Conservation (phyloP, 768 basidiomycete species). For the Termitomyces sp. region DNA sequence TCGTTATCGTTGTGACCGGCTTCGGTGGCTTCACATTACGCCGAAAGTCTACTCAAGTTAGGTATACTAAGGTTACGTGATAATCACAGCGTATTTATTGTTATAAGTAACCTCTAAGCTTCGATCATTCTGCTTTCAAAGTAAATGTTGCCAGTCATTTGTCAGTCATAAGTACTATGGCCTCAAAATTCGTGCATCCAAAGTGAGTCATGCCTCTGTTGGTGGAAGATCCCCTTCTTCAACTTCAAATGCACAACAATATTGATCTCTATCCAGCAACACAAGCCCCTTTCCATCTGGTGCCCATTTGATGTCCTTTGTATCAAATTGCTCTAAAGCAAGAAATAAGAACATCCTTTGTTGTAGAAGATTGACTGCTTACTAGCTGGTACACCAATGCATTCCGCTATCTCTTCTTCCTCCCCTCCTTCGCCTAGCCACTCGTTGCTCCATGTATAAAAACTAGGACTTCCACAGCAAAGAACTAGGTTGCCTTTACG, state of each 20-base stretch:
- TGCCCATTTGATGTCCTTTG: conserved; percentile 69
- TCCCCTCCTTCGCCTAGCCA: conserved; percentile 56
- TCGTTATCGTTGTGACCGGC: background rate
- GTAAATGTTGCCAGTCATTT: background rate
- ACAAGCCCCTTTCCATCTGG: conserved; percentile 83
- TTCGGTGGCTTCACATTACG: background rate
- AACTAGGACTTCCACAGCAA: conserved; percentile 60
- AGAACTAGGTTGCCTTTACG: conserved; percentile 65
- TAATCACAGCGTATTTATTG: background rate
- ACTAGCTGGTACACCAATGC: conserved; percentile 86
- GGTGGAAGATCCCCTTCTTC: conserved; percentile 27
- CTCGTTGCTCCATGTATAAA: conserved; percentile 83
- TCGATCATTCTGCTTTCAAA: background rate
- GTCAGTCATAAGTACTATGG: background rate
- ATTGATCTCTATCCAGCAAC: conserved; percentile 69
- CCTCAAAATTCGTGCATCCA: background rate
- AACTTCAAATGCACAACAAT: conserved; percentile 85
- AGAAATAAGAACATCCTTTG: conserved; percentile 11
- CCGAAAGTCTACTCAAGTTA: background rate
- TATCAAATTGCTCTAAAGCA: conserved; percentile 62
- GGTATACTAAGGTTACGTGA: background rate
- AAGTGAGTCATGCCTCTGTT: background rate
- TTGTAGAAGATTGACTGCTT: conserved; percentile 26
- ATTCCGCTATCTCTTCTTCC: conserved; percentile 82
- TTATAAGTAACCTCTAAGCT: background rate